Evolutionary conservation across 495 filamentous ascomycete genomes (phyloP).

Genomic region (Tuber brumale): DNA sequence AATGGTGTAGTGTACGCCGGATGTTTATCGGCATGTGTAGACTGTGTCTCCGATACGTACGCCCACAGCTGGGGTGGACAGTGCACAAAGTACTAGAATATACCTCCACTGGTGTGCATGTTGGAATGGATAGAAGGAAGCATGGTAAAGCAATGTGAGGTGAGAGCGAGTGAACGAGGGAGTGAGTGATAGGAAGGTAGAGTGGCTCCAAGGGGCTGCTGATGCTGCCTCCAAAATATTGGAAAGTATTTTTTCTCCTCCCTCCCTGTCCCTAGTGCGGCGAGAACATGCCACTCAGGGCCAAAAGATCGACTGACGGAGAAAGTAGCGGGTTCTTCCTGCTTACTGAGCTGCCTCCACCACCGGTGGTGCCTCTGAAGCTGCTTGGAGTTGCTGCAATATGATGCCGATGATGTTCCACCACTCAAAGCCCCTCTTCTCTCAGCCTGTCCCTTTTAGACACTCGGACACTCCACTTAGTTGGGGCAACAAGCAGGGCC

Average conservation of each 20-base stretch:
- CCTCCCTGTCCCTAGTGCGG: neutral
- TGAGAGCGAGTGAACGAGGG: neutral
- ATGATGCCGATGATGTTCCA: neutral
- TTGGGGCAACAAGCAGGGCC: neutral
- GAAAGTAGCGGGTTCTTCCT: neutral
- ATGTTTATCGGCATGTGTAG: neutral
- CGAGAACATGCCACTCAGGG: constrained; percentile 2
- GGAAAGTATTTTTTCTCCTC: constrained; percentile 1
- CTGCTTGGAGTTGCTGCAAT: neutral
- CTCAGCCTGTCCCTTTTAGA: neutral
- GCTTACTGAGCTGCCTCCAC: neutral
- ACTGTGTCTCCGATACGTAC: neutral
- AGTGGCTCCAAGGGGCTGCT: neutral
- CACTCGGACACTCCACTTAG: neutral
- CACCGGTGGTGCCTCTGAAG: constrained; percentile 1
- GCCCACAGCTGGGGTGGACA: neutral
- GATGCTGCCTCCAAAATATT: neutral
- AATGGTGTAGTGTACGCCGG: neutral
- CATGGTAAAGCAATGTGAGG: neutral
- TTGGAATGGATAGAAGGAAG: neutral
- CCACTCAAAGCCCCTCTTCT: neutral
- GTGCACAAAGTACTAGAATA: neutral
- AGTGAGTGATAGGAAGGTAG: neutral
- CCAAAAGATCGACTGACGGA: neutral
- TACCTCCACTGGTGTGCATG: neutral